Conservation (phyloP, 176 grass and related monocot species). For the Rhynchospora tenuis region DNA sequence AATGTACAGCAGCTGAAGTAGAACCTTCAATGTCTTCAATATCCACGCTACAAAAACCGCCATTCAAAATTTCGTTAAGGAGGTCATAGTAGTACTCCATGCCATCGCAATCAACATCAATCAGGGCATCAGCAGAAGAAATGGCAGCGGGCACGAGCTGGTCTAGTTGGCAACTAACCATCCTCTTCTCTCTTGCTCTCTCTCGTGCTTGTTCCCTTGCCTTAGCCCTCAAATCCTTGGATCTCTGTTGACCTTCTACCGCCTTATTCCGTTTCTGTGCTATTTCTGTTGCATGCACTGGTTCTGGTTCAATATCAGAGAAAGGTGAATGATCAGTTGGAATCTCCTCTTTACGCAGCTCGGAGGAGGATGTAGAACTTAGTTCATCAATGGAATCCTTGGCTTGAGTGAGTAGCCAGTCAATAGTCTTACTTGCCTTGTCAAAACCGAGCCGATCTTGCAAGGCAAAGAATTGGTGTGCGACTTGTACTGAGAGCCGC, state of each 20-base stretch:
- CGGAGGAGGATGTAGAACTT: background rate
- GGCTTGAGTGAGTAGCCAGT: conserved; percentile 84
- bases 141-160: conserved; percentile 12
- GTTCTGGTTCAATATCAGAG: background rate
- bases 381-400: conserved; percentile 67
- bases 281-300: background rate
- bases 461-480: conserved; percentile 70
- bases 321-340: background rate
- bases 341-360: background rate
- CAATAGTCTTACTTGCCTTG: conserved; percentile 87
- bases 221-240: conserved; percentile 29
- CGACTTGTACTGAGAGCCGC: conserved; percentile 78
- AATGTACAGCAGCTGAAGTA: conserved; percentile 60
- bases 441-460: conserved; percentile 92
- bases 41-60: conserved; percentile 38
- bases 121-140: conserved; percentile 2
- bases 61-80: conserved; percentile 42
- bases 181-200: conserved; percentile 32
- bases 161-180: conserved; percentile 26
- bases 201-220: conserved; percentile 16
- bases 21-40: conserved; percentile 46
- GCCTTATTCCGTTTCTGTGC: background rate
- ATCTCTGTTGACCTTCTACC: background rate
- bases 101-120: conserved; percentile 10
- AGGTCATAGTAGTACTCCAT: conserved; percentile 55